These are phyloP conservation scores for Colletotrichum shisoi DNA, from an alignment of 2,329 filamentous ascomycete species.

Conservation along the genomic window DNA sequence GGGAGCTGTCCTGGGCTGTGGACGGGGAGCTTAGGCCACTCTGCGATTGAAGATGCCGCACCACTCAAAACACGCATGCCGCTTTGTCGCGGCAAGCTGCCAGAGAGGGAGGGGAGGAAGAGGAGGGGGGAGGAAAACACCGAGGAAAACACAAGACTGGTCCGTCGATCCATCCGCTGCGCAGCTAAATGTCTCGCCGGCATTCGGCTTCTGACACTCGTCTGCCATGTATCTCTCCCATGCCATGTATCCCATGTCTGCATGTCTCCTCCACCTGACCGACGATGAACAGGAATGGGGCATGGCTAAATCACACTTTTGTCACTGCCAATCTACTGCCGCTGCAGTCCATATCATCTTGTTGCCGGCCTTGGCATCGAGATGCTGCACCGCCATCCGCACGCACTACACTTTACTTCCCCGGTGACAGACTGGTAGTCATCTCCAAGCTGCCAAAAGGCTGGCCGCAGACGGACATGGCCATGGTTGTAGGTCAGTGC, in stretches of 20 bases:
- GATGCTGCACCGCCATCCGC: not conserved
- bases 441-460: not conserved
- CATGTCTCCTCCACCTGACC: not conserved
- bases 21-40: slow-evolving; percentile 35
- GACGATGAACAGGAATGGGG: slow-evolving; percentile 4
- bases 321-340: slow-evolving; percentile 1
- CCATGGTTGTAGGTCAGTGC: not conserved
- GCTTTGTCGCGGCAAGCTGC: slow-evolving; percentile 34
- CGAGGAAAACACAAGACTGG: not conserved
- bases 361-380: slow-evolving; percentile 8
- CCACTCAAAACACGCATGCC: slow-evolving; percentile 30
- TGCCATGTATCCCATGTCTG: too few relatives aligned
- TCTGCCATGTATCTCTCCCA: not conserved
- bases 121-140: not conserved
- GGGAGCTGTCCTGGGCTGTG: slow-evolving; percentile 21
- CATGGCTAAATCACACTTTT: slow-evolving; percentile 10
- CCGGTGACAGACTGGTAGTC: not conserved
- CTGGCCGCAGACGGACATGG: not conserved
- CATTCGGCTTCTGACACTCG: slow-evolving; percentile 26
- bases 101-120: not conserved
- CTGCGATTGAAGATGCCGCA: slow-evolving; percentile 22
- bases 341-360: slow-evolving; percentile 7
- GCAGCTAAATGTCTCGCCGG: slow-evolving; percentile 26
- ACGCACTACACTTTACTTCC: not conserved
- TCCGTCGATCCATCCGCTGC: not conserved